Base-by-base conservation (phyloP, 192 early-diverging fungal species). In the Rhizophagus prolifer region DNA sequence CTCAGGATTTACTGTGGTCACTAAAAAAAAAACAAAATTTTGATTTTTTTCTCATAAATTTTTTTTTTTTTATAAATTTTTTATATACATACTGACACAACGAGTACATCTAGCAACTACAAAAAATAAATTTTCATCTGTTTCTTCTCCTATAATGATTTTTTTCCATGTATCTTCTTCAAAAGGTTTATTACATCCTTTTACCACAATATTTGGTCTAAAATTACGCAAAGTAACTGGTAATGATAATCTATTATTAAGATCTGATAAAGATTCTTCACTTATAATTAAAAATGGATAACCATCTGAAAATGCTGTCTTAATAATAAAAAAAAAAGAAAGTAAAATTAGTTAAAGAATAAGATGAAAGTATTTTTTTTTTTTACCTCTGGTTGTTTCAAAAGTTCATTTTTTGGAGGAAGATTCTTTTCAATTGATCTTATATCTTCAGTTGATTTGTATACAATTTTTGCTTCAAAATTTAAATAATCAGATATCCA, bases 241-340 rank as follows among this genome's bases (percentile, higher is more conserved):
- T 5, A 76, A 77, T 9, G 83, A 79, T 65, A 93, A 77, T 3
- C 82, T 81, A n/a, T 60, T 63, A 83, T 94, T 92, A 64, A 94
- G 81, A 60, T 93, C 89, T 12, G 54, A 36, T 26, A 95, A 71
- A 12, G 91, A 93, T 38, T 84, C 80, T 34, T 86, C 72, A 6
- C 86, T 85, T 54, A 88, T 75, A 64, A 93, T 70, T 58, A 95
- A 85, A 79, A 95, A 86, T 7, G 94, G 94, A 77, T 80, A 94
- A 34, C 85, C 89, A 74, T 95, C 94, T 10, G 94, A 87, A 80
- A 94, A 94, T 8, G 88, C 92, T 8, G 92, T 89, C 86, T 95
- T 83, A 36, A 38, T 13, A 23, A 28, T 82, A 36, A 38, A 23
- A 9, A 19, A 70, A 70, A 54, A 21, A 34, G 9, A 2, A n/a